These are phyloP conservation scores for Ganoderma leucocontextum DNA, from an alignment of 1,284 basidiomycete genomes.

Conservation along the genomic window DNA sequence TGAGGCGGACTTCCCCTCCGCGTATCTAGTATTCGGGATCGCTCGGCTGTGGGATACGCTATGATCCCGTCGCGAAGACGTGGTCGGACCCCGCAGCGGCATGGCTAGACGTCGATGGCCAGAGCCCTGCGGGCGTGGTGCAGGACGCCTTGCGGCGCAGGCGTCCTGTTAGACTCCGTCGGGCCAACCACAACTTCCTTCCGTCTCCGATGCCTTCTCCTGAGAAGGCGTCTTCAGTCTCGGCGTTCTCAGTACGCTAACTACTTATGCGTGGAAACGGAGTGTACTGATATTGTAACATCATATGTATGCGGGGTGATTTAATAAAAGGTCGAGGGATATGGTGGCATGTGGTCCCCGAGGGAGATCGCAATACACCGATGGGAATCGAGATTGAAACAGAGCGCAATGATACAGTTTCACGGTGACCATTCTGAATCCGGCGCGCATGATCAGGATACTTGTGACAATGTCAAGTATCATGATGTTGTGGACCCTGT, in stretches of 20 bases:
- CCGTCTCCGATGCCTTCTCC: not conserved
- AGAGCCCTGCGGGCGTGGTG: not conserved
- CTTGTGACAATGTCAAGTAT: too few species aligned
- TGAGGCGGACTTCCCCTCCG: not conserved
- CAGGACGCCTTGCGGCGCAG: not conserved
- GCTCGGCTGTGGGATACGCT: not conserved
- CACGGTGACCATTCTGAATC: too few species aligned
- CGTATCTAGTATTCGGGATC: not conserved
- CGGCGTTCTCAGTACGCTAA: not conserved
- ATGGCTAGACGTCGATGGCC: not conserved
- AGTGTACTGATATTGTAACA: not conserved
- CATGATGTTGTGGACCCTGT: too few species aligned
- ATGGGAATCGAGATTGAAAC: too few species aligned
- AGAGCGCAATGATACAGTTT: too few species aligned
- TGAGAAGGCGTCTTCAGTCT: not conserved
- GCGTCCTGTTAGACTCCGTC: not conserved
- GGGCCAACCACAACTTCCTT: not conserved
- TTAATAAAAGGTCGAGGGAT: too few species aligned
- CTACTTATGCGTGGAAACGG: too few species aligned
- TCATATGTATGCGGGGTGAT: not conserved
- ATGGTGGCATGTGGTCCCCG: too few species aligned
- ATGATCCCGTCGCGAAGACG: not conserved
- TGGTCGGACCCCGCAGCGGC: constrained; percentile 1
- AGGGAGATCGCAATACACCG: too few species aligned
- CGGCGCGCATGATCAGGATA: too few species aligned